phyloP scores from a whole-genome alignment of 2,329 filamentous ascomycete genomes.

The Pseudopithomyces maydicus region DNA sequence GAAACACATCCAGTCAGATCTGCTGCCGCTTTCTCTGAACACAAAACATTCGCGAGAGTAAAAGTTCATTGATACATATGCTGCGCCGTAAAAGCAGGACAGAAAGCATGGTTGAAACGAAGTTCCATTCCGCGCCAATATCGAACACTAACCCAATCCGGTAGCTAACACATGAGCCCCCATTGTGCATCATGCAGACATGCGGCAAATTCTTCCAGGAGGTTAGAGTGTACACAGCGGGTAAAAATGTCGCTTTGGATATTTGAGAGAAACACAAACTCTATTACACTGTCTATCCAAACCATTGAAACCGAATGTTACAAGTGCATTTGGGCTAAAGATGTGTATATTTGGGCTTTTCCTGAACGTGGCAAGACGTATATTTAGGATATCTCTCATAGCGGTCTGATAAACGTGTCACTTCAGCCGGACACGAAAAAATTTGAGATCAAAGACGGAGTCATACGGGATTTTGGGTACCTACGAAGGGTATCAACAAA shows the following conservation, averaged over 20 bases:
- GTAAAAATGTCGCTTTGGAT: not conserved
- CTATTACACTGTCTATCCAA: not conserved
- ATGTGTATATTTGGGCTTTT: not conserved
- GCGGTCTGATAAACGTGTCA: not conserved
- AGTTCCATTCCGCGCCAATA: not conserved
- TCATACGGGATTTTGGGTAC: too few species aligned
- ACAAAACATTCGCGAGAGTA: too few species aligned
- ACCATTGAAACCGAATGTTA: not conserved
- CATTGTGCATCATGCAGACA: too few species aligned
- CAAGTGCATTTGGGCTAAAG: not conserved
- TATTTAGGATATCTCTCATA: constrained; percentile 5
- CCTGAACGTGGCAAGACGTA: too few species aligned
- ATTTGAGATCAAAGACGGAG: not conserved
- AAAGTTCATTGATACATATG: too few species aligned
- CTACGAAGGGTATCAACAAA: too few species aligned
- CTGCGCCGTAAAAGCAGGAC: too few species aligned
- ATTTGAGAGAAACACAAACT: not conserved
- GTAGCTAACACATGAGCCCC: not conserved
- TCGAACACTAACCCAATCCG: not conserved
- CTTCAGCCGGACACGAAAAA: not conserved
- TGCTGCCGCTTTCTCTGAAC: too few species aligned
- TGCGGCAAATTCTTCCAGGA: not conserved
- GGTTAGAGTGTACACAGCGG: not conserved
- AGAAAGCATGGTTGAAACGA: not conserved
- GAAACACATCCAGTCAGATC: too few species aligned